Base-by-base conservation (phyloP, 2,329 filamentous ascomycete genomes). In the Botrytis cinerea region DNA sequence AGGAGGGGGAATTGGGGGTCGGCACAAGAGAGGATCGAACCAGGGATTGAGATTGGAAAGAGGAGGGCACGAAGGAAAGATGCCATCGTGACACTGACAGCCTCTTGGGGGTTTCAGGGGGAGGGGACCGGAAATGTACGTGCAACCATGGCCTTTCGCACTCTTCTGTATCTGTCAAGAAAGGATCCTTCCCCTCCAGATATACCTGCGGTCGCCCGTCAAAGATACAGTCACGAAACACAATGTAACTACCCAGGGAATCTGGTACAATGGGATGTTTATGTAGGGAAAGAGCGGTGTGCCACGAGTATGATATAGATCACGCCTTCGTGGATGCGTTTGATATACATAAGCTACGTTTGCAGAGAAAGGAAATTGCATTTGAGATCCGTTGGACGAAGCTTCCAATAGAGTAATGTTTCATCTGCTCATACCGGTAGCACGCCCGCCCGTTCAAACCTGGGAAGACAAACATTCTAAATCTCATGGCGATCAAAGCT, bases 381-480 rank as follows among this genome's bases (percentile, higher is more conserved):
- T 46, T 25, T 54, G 43, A 64, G 62, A 64, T 64, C 62, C 43
- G 28, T 64, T 46, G n/a, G 62, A 64, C 62, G 43, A 64, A 64
- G n/a, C n/a, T 64, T 46, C 43, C 62, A 64, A 64, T 64, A 46
- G 60, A 43, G 60, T 28, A 43, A 62, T 62, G 38, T 62, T 62
- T 62, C 60, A 40, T 62, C 38, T n/a, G 18, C 60, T 62, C 60
- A 28, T 62, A 62, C 38, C 38, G 38, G 60, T 43, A n/a, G 43
- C 35, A 40, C 28, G 60, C 35, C 60, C 25, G 60, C 38, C 60
- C 35, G 38, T 40, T 62, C 60, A 43, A 43, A 14, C 25, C 25
- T 43, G 25, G 60, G 25, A 46, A 46, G 10, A 46, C 62, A 6
- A 64, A 35, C n/a, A 46, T 32, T 10, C 40, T 45, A 45, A 20